Evolutionary conservation across 202 grass and related monocot species (phyloP).

Genomic region (Musa balbisiana): DNA sequence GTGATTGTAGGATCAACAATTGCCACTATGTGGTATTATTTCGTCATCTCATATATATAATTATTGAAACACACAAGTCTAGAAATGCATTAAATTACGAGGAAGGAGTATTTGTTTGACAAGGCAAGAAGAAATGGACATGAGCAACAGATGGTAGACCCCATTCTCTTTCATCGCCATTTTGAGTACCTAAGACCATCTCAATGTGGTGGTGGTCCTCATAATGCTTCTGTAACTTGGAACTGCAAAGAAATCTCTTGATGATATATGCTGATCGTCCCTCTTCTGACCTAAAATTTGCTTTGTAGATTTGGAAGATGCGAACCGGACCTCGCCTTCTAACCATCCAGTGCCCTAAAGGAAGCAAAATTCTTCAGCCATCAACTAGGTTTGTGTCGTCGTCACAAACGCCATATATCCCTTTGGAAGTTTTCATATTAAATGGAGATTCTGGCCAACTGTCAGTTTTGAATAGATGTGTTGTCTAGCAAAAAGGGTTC

Average conservation of each 20-base stretch:
- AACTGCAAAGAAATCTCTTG: not conserved
- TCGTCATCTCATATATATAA: too few relatives aligned
- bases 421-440: slow-evolving; percentile 78
- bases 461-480: slow-evolving; percentile 67
- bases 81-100: too few relatives aligned
- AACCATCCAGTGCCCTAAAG: slow-evolving; percentile 80
- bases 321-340: slow-evolving; percentile 67
- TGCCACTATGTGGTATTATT: too few relatives aligned
- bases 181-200: not conserved
- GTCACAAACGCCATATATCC: slow-evolving; percentile 34
- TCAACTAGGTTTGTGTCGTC: slow-evolving; percentile 43
- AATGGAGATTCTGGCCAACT: slow-evolving; percentile 91
- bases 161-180: not conserved
- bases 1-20: too few relatives aligned
- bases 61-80: too few relatives aligned
- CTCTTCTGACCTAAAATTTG: not conserved
- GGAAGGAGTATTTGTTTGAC: too few relatives aligned
- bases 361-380: slow-evolving; percentile 75
- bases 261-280: not conserved
- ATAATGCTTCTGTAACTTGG: not conserved
- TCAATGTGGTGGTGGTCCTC: not conserved
- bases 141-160: too few relatives aligned
- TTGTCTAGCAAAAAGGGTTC: slow-evolving; percentile 12
- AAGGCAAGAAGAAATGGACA: too few relatives aligned
- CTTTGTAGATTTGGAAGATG: slow-evolving; percentile 90